Conservation (phyloP, 257 asterid species). For the Mentha longifolia region DNA sequence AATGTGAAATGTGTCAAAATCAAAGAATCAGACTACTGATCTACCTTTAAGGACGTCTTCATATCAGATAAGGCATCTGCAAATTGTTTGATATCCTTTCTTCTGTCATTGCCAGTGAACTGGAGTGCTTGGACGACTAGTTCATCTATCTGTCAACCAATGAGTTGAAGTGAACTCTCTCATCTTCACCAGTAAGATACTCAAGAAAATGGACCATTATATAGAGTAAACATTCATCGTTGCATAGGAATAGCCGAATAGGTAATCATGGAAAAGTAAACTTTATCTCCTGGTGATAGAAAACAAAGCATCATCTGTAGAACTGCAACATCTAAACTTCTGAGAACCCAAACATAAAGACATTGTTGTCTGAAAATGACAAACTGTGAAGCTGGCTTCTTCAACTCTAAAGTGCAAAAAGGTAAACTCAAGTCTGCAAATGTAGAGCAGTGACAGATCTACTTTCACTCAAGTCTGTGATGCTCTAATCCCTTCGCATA, state of each 20-base stretch:
- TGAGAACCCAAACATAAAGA: neutral
- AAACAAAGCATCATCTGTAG: neutral
- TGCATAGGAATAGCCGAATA: neutral
- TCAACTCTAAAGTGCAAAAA: conserved; percentile 11
- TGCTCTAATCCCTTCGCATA: conserved; percentile 1
- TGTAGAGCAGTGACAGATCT: conserved; percentile 13
- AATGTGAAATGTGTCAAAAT: conserved; percentile 11
- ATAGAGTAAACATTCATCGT: neutral
- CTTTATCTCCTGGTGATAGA: neutral
- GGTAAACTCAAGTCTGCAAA: neutral
- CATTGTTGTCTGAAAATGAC: neutral
- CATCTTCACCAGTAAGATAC: conserved; percentile 28
- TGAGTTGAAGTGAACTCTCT: conserved; percentile 15
- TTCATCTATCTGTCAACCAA: conserved; percentile 79
- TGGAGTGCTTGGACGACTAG: conserved; percentile 73
- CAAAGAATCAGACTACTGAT: conserved; percentile 26
- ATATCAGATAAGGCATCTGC: conserved; percentile 70
- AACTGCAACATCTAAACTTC: conserved; percentile 5
- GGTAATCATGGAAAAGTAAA: conserved; percentile 2
- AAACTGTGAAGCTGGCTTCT: neutral
- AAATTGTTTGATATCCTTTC: conserved; percentile 70
- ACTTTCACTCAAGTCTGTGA: neutral
- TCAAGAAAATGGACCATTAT: conserved; percentile 8
- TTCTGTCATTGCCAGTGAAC: conserved; percentile 44
- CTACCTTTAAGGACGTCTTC: conserved; percentile 80